A percentile compares a stretch with the other conserved stretches of the same genome.
Conservation (phyloP, 2,329 filamentous ascomycete genomes). For the Clarireedia monteithiana region DNA sequence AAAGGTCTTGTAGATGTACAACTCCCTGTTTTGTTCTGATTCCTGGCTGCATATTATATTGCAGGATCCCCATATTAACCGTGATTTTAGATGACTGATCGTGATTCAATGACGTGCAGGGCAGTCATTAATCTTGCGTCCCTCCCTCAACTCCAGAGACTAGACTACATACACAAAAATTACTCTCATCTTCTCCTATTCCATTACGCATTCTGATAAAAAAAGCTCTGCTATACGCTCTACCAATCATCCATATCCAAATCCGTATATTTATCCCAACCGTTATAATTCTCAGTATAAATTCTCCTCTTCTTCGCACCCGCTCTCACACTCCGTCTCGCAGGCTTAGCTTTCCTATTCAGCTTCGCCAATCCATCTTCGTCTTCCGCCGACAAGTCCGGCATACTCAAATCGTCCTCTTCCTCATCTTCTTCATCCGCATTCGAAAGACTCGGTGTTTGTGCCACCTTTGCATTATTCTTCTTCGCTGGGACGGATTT, state of each 20-base stretch:
- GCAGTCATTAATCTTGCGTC: no score
- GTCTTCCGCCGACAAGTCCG: conserved; percentile 33
- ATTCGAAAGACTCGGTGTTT: conserved; percentile 1
- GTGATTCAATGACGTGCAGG: no score
- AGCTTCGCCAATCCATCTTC: conserved; percentile 10
- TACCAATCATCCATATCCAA: not conserved
- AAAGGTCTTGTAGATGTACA: no score
- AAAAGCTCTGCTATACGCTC: not conserved
- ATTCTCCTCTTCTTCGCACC: conserved; percentile 14
- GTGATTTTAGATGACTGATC: no score
- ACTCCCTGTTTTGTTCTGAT: no score
- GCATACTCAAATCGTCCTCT: conserved; percentile 30
- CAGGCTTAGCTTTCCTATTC: conserved; percentile 3
- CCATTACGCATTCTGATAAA: not conserved
- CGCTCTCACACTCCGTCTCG: conserved; percentile 18
- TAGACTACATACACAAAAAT: no score
- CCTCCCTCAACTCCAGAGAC: no score
- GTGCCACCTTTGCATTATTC: not conserved
- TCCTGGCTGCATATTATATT: no score
- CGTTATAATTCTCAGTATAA: conserved; percentile 3
- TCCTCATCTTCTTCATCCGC: conserved; percentile 20
- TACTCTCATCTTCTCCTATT: no score
- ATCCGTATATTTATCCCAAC: not conserved
- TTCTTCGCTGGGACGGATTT: conserved; percentile 25
- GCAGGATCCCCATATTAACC: no score